Evolutionary conservation across 495 filamentous ascomycete genomes (phyloP).

Genomic region (Echria macrotheca): DNA sequence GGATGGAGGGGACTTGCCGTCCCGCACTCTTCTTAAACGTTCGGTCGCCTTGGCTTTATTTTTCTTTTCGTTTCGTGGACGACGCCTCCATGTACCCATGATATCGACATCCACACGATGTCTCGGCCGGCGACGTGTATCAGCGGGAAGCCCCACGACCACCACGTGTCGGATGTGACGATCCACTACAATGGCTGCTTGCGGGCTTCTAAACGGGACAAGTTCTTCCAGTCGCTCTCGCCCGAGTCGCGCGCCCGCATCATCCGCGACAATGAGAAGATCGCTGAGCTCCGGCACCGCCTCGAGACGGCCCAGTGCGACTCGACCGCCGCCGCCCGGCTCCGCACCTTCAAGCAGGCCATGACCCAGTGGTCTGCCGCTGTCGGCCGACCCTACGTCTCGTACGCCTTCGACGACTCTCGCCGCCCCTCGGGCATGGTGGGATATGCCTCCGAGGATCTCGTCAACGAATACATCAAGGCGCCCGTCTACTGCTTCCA

Average conservation of each 20-base stretch:
- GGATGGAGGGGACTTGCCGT: no score
- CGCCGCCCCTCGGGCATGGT: conserved; percentile 1
- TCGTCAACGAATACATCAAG: conserved; percentile 20
- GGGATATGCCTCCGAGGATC: conserved; percentile 5
- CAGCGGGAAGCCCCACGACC: conserved; percentile 20
- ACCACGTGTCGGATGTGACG: conserved; percentile 19
- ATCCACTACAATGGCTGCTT: conserved; percentile 28
- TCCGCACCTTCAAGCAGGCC: conserved; percentile 17
- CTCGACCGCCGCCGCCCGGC: conserved; percentile 13
- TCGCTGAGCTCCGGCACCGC: conserved; percentile 13
- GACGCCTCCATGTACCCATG: background rate
- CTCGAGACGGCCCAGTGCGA: conserved; percentile 18
- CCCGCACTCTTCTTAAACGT: background rate
- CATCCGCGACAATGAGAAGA: conserved; percentile 12
- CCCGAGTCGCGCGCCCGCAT: conserved; percentile 21
- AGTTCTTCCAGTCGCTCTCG: conserved; percentile 20
- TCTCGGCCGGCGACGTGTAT: conserved; percentile 22
- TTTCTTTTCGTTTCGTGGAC: background rate
- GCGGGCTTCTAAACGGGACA: conserved; percentile 8
- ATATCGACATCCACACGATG: background rate
- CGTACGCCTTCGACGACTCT: background rate
- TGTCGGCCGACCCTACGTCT: conserved; percentile 4
- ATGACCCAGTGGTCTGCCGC: conserved; percentile 15
- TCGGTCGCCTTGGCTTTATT: background rate
- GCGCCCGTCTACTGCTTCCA: conserved; percentile 24